These are phyloP conservation scores for Hymenoscyphus infarciens DNA, from an alignment of 2,329 filamentous ascomycete genomes.

Conservation along the genomic window DNA sequence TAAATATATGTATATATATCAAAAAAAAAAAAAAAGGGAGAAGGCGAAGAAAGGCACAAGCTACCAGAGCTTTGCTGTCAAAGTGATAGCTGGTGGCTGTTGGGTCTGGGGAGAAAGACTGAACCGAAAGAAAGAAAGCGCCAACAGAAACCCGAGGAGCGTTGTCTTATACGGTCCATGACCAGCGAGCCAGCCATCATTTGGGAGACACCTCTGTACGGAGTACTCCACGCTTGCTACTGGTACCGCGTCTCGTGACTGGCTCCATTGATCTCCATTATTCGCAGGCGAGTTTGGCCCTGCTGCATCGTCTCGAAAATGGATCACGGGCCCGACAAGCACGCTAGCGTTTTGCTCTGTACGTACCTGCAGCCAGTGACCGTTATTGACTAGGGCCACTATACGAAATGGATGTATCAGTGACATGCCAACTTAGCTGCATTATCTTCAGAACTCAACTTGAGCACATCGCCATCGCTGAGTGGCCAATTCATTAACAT, in stretches of 20 bases:
- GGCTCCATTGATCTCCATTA: constrained; percentile 21
- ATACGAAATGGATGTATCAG: neutral
- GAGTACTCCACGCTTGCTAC: no score
- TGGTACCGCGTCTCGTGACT: constrained; percentile 3
- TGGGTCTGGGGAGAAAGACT: constrained; percentile 33
- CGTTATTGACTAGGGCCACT: neutral
- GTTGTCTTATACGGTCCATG: constrained; percentile 24
- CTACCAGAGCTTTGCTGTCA: constrained; percentile 48
- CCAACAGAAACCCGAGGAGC: constrained; percentile 8
- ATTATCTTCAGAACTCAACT: constrained; percentile 1
- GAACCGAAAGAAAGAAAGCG: constrained; percentile 19
- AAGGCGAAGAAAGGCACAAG: constrained; percentile 29
- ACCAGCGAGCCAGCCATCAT: constrained; percentile 2
- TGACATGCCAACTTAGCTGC: neutral
- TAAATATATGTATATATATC: constrained; percentile 23
- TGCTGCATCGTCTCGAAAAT: constrained; percentile 19
- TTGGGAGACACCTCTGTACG: neutral
- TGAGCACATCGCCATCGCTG: neutral
- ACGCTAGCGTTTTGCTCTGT: constrained; percentile 22
- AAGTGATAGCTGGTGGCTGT: constrained; percentile 24
- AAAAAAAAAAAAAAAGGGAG: no score
- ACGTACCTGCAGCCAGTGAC: constrained; percentile 2
- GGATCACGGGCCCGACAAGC: constrained; percentile 28
- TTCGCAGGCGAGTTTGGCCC: constrained; percentile 30
- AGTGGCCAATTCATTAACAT: constrained; percentile 3